Evolutionary conservation across 116 monocot species (phyloP).

Genomic region (Zostera marina): DNA sequence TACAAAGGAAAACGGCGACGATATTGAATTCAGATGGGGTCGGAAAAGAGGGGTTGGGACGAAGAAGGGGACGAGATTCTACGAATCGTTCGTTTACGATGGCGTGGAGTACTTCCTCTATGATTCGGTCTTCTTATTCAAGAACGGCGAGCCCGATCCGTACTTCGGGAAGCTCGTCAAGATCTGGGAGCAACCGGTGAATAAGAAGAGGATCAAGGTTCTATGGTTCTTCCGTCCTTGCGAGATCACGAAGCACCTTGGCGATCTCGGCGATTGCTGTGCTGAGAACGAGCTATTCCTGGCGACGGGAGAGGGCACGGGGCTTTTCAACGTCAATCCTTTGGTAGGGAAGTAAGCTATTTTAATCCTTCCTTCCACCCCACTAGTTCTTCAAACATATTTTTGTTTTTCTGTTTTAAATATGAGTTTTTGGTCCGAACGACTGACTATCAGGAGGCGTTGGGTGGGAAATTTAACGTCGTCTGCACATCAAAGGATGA

Average conservation of each 20-base stretch:
- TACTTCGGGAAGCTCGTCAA: slow-evolving; percentile 65
- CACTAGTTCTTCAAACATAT: background rate
- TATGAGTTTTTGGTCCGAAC: background rate
- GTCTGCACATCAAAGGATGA: slow-evolving; percentile 53
- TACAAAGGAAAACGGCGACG: background rate
- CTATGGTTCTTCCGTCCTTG: slow-evolving; percentile 59
- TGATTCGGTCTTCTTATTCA: slow-evolving; percentile 49
- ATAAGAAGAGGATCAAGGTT: slow-evolving; percentile 43
- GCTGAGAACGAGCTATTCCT: slow-evolving; percentile 59
- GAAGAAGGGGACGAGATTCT: slow-evolving; percentile 36
- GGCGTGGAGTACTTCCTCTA: slow-evolving; percentile 36
- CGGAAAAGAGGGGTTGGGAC: slow-evolving; percentile 34
- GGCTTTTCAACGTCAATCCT: slow-evolving; percentile 47
- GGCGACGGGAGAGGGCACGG: slow-evolving; percentile 46
- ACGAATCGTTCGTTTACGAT: slow-evolving; percentile 56
- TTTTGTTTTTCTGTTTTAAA: background rate
- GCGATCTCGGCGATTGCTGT: background rate
- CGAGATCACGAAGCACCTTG: slow-evolving; percentile 21
- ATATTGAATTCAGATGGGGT: slow-evolving; percentile 25
- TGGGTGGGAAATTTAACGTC: slow-evolving; percentile 68
- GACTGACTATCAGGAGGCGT: slow-evolving; percentile 46
- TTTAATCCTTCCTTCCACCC: too few species aligned
- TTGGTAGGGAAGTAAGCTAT: slow-evolving; percentile 32
- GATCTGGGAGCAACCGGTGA: slow-evolving; percentile 50
- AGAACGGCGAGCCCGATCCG: slow-evolving; percentile 27